Evolutionary conservation across 257 asterid species (phyloP).

Genomic region (Paulownia fortunei): DNA sequence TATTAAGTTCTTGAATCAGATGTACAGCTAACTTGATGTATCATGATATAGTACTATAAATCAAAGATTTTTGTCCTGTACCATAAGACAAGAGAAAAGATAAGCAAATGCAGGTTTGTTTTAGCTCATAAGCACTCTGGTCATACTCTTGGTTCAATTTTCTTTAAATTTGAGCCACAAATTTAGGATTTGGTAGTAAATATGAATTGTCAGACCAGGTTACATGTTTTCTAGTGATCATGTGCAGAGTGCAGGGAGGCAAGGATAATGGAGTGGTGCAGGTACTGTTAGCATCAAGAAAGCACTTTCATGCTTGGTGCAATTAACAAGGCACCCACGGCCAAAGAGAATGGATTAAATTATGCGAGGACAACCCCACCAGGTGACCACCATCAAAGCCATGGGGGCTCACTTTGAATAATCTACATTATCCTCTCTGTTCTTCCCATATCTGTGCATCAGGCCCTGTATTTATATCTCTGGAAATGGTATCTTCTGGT

Average conservation of each 20-base stretch:
- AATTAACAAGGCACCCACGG: conserved; percentile 32
- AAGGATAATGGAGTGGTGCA: conserved; percentile 30
- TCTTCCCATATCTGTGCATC: conserved; percentile 42
- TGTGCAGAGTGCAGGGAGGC: conserved; percentile 51
- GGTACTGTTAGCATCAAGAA: conserved; percentile 31
- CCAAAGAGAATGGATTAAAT: conserved; percentile 26
- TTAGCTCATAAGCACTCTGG: neutral
- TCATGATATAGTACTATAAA: neutral
- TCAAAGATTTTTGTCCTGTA: conserved; percentile 5
- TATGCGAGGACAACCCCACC: conserved; percentile 29
- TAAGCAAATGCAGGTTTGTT: neutral
- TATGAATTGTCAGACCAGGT: conserved; percentile 31
- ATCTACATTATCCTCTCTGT: conserved; percentile 46
- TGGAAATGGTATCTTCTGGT: conserved; percentile 44
- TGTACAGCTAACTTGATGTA: neutral
- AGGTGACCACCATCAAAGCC: conserved; percentile 6
- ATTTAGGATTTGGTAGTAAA: neutral
- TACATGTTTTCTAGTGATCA: conserved; percentile 38
- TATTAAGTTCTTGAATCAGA: conserved; percentile 17
- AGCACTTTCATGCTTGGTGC: conserved; percentile 35
- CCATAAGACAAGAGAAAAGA: conserved; percentile 24
- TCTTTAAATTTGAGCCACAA: neutral
- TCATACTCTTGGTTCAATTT: neutral
- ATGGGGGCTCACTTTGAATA: conserved; percentile 44
- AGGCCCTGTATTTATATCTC: conserved; percentile 18